Base-by-base conservation (phyloP, 768 basidiomycete species). In the Mycena polygramma region DNA sequence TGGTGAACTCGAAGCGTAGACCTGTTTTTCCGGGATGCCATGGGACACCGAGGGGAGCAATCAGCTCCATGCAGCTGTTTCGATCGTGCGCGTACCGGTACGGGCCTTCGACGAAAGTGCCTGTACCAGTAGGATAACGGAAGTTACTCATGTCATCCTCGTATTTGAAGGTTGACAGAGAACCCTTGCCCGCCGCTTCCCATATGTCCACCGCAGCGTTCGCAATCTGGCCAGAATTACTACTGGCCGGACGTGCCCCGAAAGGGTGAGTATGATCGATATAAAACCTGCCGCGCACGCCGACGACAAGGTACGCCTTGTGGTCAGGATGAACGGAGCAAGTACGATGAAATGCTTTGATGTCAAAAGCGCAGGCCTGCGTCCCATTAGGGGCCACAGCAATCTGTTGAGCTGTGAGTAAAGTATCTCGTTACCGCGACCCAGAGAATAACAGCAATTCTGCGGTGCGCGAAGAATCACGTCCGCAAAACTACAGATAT, bases 21-120 rank as follows among this genome's bases (percentile, higher is more conserved):
- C 72, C 74, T 36, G 78, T 78, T 20, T 73, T 72, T 11, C 7
- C 53, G 8, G 65, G 60, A 46, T 79, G 75, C 79, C 79, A 81
- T 0, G 77, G 80, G 4, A 78, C 46, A 3, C 71, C 45, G 4
- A 81, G 66, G 0, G 49, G 41, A 7, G 46, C 69, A 13, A 78
- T 77, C 9, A 60, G 48, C 7, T 35, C 43, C 35, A 75, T 64
- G 24, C 63, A 60, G 22, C 30, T 51, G 20, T 57, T 46, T 13
- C 66, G 54, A 36, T 76, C 71, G 41, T 74, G 75, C 2, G 7
- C 7, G 57, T 77, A 79, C 0, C 8, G 36, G 45, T 19, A 63
- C 1, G 0, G 4, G 8, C 58, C 57, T 1, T 49, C 30, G 19
- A 15, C 2, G 24, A 48, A 58, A 7, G 19, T 19, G 19, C 66